phyloP scores from a whole-genome alignment of 2,329 filamentous ascomycete genomes.

The Aureobasidium leucospermi region DNA sequence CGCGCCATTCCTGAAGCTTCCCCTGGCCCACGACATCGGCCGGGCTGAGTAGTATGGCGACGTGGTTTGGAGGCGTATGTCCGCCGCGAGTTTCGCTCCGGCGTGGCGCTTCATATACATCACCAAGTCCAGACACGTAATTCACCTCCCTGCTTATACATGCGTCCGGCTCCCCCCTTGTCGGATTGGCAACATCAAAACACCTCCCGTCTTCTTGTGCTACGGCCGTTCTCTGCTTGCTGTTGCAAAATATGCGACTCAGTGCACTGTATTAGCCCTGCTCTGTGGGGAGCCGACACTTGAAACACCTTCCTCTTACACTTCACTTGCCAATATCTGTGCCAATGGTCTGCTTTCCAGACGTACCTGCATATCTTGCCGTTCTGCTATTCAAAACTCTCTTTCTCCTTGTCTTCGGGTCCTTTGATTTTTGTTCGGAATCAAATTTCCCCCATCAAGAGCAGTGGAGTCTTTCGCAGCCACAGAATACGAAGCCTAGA shows the following conservation, averaged over 20 bases:
- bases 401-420: neutral
- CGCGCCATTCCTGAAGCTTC: neutral
- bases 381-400: slow-evolving; percentile 4
- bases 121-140: slow-evolving; percentile 1
- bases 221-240: slow-evolving; percentile 4
- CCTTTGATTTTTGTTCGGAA: neutral
- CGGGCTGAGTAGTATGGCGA: neutral
- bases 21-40: neutral
- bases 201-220: neutral
- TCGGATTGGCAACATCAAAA: neutral
- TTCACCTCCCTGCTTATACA: slow-evolving; percentile 9
- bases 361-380: neutral
- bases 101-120: slow-evolving; percentile 2
- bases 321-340: neutral
- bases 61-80: neutral
- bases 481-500: slow-evolving; percentile 11
- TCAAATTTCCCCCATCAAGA: slow-evolving; percentile 1
- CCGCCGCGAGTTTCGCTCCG: slow-evolving; percentile 3
- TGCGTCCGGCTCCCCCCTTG: slow-evolving; percentile 4
- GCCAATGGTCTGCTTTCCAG: neutral
- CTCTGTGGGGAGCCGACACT: slow-evolving; percentile 9
- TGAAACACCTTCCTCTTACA: neutral
- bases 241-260: slow-evolving; percentile 4
- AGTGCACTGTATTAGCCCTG: neutral
- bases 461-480: slow-evolving; percentile 2